Percentiles rank a stretch among this genome's conserved stretches.
These are phyloP conservation scores for Plantago rigida DNA, from an alignment of 305 asterid species.

Conservation along the genomic window DNA sequence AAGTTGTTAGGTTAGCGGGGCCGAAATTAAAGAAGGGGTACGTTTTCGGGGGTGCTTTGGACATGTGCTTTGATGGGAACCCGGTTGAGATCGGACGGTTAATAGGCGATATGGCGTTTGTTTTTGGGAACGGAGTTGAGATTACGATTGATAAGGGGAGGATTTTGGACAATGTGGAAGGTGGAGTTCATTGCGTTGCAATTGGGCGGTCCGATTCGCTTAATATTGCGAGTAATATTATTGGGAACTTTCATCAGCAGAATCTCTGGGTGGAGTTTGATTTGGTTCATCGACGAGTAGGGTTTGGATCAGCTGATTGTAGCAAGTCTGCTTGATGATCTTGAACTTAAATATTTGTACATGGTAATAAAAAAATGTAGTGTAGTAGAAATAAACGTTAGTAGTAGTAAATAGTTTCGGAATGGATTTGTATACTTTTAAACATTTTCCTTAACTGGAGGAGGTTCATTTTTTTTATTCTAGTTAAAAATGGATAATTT, in stretches of 20 bases:
- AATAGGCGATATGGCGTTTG: conserved; percentile 58
- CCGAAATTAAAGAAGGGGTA: conserved; percentile 46
- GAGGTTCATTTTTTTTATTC: background rate
- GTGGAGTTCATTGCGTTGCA: conserved; percentile 56
- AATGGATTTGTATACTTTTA: background rate
- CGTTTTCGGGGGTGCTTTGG: conserved; percentile 48
- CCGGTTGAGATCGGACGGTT: conserved; percentile 30
- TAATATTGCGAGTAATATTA: conserved; percentile 59
- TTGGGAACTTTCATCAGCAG: conserved; percentile 84
- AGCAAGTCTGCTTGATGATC: conserved; percentile 29
- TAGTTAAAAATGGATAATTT: background rate
- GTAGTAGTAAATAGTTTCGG: background rate
- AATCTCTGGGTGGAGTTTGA: conserved; percentile 87
- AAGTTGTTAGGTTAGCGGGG: conserved; percentile 47
- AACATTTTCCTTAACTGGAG: background rate
- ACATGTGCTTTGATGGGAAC: conserved; percentile 63
- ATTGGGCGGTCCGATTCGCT: conserved; percentile 66
- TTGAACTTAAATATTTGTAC: conserved; percentile 3
- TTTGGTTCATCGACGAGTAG: conserved; percentile 41
- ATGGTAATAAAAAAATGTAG: conserved; percentile 19
- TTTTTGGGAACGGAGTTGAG: conserved; percentile 52
- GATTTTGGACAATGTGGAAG: conserved; percentile 45
- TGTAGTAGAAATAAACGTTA: conserved; percentile 5
- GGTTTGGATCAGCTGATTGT: conserved; percentile 68
- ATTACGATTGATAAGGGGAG: conserved; percentile 37